phyloP scores from a whole-genome alignment of 208 protist species.

The Trypanosoma boissoni region DNA sequence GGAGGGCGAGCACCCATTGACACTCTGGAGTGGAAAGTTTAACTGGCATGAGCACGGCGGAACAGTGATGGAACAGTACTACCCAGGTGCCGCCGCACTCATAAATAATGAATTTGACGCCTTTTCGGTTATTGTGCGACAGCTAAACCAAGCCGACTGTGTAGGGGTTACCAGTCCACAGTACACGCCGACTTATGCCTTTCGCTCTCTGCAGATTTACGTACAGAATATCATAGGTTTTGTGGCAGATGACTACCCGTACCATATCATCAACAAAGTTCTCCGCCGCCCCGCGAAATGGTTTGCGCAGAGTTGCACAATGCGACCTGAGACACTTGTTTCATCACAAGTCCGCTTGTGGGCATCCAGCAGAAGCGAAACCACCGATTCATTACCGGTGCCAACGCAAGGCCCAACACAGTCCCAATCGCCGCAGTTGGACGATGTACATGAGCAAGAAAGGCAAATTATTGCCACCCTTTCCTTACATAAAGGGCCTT shows the following conservation, averaged over 20 bases:
- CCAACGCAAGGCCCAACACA: no score
- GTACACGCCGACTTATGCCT: constrained; percentile 60
- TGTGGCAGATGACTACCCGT: constrained; percentile 78
- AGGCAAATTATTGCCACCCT: constrained; percentile 18
- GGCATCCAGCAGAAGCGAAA: not conserved
- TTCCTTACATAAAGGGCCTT: constrained; percentile 9
- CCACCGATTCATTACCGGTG: no score
- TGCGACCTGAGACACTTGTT: constrained; percentile 73
- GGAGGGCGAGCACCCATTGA: constrained; percentile 20
- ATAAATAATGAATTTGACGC: constrained; percentile 72
- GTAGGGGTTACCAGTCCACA: constrained; percentile 54
- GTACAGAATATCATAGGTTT: constrained; percentile 84
- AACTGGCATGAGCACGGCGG: constrained; percentile 72
- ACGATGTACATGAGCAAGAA: constrained; percentile 7
- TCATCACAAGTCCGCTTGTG: constrained; percentile 17
- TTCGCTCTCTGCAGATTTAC: constrained; percentile 71
- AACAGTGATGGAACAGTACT: constrained; percentile 84
- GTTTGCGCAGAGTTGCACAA: constrained; percentile 75
- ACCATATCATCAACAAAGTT: constrained; percentile 85
- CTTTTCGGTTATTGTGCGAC: constrained; percentile 50
- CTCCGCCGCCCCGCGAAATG: constrained; percentile 68
- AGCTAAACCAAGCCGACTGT: constrained; percentile 59
- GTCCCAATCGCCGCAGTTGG: not conserved
- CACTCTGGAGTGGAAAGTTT: constrained; percentile 62
- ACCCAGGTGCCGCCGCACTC: constrained; percentile 65